Evolutionary conservation across 2,329 filamentous ascomycete species (phyloP), one percentile per base, ranked within the genome.

Genomic region (Penicillium sp.): DNA sequence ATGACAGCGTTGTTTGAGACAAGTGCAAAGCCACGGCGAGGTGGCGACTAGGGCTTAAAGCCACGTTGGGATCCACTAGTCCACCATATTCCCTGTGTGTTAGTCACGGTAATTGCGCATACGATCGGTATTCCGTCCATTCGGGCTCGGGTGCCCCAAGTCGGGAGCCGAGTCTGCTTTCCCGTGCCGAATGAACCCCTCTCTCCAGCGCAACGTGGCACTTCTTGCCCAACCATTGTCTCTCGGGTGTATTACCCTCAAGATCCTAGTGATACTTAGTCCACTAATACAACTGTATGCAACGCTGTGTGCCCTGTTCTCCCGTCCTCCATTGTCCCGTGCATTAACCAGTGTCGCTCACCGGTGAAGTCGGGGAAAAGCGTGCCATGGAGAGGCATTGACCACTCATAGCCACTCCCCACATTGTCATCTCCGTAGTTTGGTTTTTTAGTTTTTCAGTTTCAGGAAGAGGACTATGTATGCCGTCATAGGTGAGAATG

Each of bases 401-500:
- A 45, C 50, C 55, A 56, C 20, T 51, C 24, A 53, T 12, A 50
- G 39, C 6, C 18, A 13, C 28, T 52, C 56, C 53, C 59, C 59
- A 55, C 58, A 57, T 18, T 42, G 42, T 49, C 35, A 39, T 43
- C 47, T 50, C 52, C 43, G 46, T 52, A 48, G 20, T 40, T n/a
- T 40, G n/a, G 12, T 40, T 40, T 39, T 35, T 12, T 29, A 23
- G 6, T 40, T 40, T 39, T 35, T 12, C 12, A 37, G 49, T 50
- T 48, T 47, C 42, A 53, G 42, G 49, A 18, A 18, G 25, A 43
- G 46, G 44, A n/a, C 3, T 7, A 28, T 56, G 58, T 58, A 56
- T 58, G 55, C 55, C 62, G 63, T 66, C 64, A 66, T 60, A 42
- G 49, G 45, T 50, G 47, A 47, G 47, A 39, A 40, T 29, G 23